Percentiles rank a stretch among this genome's conserved stretches.
Evolutionary conservation across 1,284 basidiomycete species (phyloP).

Genomic region (Trametes versicolor): DNA sequence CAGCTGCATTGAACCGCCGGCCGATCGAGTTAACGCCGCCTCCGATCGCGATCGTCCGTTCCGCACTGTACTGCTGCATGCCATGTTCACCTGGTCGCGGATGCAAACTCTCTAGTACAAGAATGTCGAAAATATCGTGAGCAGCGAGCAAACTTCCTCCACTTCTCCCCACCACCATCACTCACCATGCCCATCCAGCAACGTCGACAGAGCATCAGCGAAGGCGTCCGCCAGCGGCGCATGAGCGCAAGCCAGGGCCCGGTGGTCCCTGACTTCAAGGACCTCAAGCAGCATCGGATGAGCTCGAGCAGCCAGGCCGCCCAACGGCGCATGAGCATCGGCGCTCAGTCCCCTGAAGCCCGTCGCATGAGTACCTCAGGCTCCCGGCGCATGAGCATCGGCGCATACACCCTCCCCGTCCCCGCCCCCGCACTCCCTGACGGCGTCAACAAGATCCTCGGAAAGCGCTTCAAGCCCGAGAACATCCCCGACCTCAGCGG

Average conservation of each 20-base stretch:
- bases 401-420: conserved; percentile 27
- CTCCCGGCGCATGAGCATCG: conserved; percentile 13
- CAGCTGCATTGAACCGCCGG: background rate
- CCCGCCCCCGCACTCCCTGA: conserved; percentile 13
- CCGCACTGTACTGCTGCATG: conserved; percentile 7
- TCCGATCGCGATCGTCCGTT: conserved; percentile 13
- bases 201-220: conserved; percentile 15
- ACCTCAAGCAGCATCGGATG: conserved; percentile 13
- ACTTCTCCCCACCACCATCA: background rate
- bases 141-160: background rate
- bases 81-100: conserved; percentile 12
- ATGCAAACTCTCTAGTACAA: conserved; percentile 15
- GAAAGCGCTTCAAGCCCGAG: conserved; percentile 39
- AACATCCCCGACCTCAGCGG: conserved; percentile 40
- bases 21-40: background rate
- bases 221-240: conserved; percentile 13
- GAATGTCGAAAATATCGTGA: conserved; percentile 1
- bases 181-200: conserved; percentile 17
- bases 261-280: background rate
- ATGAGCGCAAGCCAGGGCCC: conserved; percentile 19
- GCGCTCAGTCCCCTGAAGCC: conserved; percentile 8
- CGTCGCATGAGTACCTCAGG: conserved; percentile 10
- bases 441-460: conserved; percentile 19
- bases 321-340: conserved; percentile 17
- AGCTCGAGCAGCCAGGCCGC: conserved; percentile 19